phyloP scores from a whole-genome alignment of 1,284 basidiomycete species.

The Trametes versicolor region DNA sequence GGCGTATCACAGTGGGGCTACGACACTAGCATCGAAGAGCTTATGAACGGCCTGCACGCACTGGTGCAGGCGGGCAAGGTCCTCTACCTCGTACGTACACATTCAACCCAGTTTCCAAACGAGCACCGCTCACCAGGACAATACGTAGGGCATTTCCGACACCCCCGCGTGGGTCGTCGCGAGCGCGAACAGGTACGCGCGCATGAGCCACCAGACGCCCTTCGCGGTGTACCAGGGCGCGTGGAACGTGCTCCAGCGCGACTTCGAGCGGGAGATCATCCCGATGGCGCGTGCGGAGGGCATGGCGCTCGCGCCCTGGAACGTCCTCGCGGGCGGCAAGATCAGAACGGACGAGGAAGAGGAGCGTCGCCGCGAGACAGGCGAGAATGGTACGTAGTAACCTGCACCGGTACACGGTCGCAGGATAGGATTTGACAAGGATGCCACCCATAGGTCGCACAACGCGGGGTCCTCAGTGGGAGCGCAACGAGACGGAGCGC shows the following conservation, averaged over 20 bases:
- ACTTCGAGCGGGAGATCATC: too few species aligned
- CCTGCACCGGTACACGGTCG: neutral
- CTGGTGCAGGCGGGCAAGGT: neutral
- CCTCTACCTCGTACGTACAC: neutral
- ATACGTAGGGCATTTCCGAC: neutral
- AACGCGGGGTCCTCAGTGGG: neutral
- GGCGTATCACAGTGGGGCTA: neutral
- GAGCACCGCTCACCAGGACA: neutral
- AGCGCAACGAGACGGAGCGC: slow-evolving; percentile 2
- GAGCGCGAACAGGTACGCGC: neutral
- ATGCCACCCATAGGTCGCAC: neutral
- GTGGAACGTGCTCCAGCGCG: too few species aligned
- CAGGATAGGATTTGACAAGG: neutral
- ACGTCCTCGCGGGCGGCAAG: slow-evolving; percentile 44
- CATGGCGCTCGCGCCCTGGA: too few species aligned
- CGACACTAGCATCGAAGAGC: neutral
- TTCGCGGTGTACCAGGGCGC: neutral
- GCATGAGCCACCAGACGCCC: neutral
- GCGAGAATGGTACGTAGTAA: slow-evolving; percentile 34
- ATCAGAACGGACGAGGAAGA: slow-evolving; percentile 57
- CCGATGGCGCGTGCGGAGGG: too few species aligned
- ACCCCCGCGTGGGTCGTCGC: neutral
- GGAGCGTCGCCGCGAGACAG: slow-evolving; percentile 47
- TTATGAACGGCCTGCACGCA: neutral
- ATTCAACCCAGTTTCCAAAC: neutral